phyloP scores from a whole-genome alignment of 148 eudicot genomes.

The Rheum nobile region DNA sequence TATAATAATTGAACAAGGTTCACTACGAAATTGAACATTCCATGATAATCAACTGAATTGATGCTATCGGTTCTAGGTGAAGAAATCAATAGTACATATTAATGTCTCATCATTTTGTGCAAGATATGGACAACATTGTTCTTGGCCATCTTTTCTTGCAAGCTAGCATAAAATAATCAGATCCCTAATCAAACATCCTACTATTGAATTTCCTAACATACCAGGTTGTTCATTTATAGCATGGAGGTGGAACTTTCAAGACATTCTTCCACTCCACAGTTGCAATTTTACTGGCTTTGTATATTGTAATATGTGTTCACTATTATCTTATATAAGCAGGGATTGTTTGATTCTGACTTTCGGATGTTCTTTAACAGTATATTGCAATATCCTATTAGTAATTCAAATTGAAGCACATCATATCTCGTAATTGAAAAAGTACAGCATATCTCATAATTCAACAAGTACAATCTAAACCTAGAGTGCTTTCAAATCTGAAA shows the following conservation, averaged over 20 bases:
- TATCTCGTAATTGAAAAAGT: too few relatives aligned
- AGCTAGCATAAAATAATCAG: not conserved
- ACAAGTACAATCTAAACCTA: too few relatives aligned
- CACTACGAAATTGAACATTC: not conserved
- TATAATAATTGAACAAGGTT: not conserved
- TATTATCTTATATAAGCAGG: not conserved
- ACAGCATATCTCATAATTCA: too few relatives aligned
- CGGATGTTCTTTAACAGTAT: too few relatives aligned
- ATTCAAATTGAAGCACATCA: too few relatives aligned
- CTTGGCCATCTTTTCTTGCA: not conserved
- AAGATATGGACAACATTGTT: not conserved
- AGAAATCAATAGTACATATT: not conserved
- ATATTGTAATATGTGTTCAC: not conserved
- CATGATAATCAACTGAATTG: not conserved
- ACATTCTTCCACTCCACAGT: not conserved
- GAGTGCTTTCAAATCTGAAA: too few relatives aligned
- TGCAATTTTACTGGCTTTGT: not conserved
- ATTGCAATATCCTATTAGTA: too few relatives aligned
- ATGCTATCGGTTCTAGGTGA: not conserved
- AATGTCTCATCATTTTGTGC: not conserved
- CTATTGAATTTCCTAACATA: not conserved
- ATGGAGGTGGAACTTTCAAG: not conserved
- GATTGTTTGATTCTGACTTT: too few relatives aligned
- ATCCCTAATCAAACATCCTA: not conserved
- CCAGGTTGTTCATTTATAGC: not conserved